phyloP scores from a whole-genome alignment of 306 rosid genomes.

The Cucumis hystrix region DNA sequence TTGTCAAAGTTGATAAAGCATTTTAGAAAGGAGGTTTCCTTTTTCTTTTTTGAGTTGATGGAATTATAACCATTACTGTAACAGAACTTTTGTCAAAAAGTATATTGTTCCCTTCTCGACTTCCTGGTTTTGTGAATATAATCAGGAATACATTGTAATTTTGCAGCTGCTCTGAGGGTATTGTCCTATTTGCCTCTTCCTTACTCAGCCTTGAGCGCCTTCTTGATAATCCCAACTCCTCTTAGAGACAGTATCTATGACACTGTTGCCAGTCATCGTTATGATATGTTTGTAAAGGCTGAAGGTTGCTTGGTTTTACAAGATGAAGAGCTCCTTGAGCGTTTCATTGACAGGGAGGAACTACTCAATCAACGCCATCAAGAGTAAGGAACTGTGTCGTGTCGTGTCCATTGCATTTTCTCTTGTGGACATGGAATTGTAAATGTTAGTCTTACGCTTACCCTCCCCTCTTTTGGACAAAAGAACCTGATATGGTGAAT shows the following conservation, averaged over 20 bases:
- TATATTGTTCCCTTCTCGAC: not conserved
- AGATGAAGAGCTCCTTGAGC: slow-evolving; percentile 60
- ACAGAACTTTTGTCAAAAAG: not conserved
- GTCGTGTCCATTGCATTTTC: not conserved
- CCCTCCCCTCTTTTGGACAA: not conserved
- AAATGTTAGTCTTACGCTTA: not conserved
- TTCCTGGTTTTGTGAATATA: not conserved
- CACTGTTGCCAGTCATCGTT: slow-evolving; percentile 37
- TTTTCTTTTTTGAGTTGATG: not conserved
- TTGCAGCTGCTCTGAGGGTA: slow-evolving; percentile 70
- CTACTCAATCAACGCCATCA: slow-evolving; percentile 15
- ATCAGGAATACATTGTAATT: not conserved
- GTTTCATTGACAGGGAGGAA: slow-evolving; percentile 80
- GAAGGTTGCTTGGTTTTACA: slow-evolving; percentile 47
- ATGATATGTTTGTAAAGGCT: slow-evolving; percentile 52
- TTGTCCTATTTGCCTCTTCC: slow-evolving; percentile 65
- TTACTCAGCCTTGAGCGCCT: slow-evolving; percentile 42
- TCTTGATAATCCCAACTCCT: slow-evolving; percentile 49
- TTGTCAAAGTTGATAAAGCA: not conserved
- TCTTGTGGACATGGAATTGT: not conserved
- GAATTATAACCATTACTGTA: not conserved
- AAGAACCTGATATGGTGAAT: not conserved
- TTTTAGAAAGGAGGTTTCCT: not conserved
- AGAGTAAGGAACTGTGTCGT: not conserved
- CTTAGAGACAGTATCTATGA: slow-evolving; percentile 53